phyloP scores from a whole-genome alignment of 495 filamentous ascomycete genomes.

The Neurospora sp. region DNA sequence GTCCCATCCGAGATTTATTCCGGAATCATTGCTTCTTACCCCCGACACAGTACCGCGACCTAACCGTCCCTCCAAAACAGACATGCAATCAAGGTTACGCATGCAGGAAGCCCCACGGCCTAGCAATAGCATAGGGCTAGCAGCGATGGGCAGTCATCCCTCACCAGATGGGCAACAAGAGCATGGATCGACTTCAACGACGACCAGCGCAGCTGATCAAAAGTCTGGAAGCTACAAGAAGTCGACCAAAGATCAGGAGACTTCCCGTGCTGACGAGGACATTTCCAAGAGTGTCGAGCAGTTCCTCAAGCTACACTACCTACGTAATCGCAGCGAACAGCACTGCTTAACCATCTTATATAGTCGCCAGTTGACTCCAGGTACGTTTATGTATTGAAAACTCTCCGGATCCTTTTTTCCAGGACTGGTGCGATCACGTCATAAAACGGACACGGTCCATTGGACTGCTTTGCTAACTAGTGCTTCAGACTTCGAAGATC shows the following conservation, averaged over 20 bases:
- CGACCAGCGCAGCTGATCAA: background rate
- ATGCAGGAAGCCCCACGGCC: too few relatives aligned
- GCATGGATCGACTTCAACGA: background rate
- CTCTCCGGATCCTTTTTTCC: background rate
- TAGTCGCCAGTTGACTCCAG: background rate
- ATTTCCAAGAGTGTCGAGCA: slow-evolving; percentile 5
- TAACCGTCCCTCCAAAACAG: too few relatives aligned
- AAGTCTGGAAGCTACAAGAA: background rate
- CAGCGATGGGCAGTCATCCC: background rate
- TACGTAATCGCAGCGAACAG: slow-evolving; percentile 14
- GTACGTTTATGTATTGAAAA: background rate
- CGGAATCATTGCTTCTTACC: too few relatives aligned
- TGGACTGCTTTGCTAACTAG: background rate
- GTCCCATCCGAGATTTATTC: too few relatives aligned
- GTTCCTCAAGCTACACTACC: slow-evolving; percentile 18
- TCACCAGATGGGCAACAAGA: background rate
- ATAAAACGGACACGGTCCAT: background rate
- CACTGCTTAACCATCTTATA: slow-evolving; percentile 19
- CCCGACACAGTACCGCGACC: too few relatives aligned
- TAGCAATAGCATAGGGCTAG: background rate
- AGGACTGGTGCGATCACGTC: background rate
- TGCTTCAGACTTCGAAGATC: background rate
- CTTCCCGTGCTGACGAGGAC: background rate
- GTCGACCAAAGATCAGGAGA: slow-evolving; percentile 3
- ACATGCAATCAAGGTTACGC: too few relatives aligned